phyloP scores from a whole-genome alignment of 768 basidiomycete species.

The Paxillus ammoniavirescens region DNA sequence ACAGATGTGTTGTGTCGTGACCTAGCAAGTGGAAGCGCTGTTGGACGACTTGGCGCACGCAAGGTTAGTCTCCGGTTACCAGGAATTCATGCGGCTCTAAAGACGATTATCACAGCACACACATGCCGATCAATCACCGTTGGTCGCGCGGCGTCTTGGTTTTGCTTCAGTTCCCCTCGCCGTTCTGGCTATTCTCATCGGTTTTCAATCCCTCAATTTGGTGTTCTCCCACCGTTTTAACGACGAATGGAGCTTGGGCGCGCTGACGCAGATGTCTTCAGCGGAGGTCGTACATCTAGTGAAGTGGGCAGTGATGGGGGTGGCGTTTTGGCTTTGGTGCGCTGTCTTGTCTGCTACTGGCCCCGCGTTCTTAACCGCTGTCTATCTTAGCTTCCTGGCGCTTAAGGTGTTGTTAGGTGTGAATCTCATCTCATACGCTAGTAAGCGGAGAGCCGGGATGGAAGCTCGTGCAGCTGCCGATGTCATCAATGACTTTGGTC shows the following conservation, averaged over 20 bases:
- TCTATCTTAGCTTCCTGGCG: slow-evolving; percentile 61
- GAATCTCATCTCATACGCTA: slow-evolving; percentile 81
- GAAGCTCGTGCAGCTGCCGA: slow-evolving; percentile 75
- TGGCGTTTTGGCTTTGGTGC: slow-evolving; percentile 85
- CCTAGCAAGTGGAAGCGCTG: slow-evolving; percentile 74
- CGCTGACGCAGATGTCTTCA: slow-evolving; percentile 36
- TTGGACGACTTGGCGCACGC: slow-evolving; percentile 62
- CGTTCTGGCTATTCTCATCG: slow-evolving; percentile 74
- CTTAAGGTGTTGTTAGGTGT: slow-evolving; percentile 94
- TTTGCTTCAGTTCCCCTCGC: slow-evolving; percentile 92
- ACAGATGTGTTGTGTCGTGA: slow-evolving; percentile 95
- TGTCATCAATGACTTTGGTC: slow-evolving; percentile 79
- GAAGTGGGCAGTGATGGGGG: slow-evolving; percentile 64
- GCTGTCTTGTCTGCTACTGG: slow-evolving; percentile 30
- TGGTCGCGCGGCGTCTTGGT: slow-evolving; percentile 90
- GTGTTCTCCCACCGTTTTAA: slow-evolving; percentile 49
- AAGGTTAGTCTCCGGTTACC: slow-evolving; percentile 48
- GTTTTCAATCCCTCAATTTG: slow-evolving; percentile 65
- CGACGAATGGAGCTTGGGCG: slow-evolving; percentile 41
- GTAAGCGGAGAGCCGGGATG: slow-evolving; percentile 70
- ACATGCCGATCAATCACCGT: slow-evolving; percentile 93
- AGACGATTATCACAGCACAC: slow-evolving; percentile 53
- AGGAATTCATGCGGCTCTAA: slow-evolving; percentile 1
- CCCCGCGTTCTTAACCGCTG: neutral
- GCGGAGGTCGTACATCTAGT: slow-evolving; percentile 51